Evolutionary conservation across 139 green algal genomes (phyloP), one percentile per base, ranked within the genome.

Genomic region (Chlorella sp.): DNA sequence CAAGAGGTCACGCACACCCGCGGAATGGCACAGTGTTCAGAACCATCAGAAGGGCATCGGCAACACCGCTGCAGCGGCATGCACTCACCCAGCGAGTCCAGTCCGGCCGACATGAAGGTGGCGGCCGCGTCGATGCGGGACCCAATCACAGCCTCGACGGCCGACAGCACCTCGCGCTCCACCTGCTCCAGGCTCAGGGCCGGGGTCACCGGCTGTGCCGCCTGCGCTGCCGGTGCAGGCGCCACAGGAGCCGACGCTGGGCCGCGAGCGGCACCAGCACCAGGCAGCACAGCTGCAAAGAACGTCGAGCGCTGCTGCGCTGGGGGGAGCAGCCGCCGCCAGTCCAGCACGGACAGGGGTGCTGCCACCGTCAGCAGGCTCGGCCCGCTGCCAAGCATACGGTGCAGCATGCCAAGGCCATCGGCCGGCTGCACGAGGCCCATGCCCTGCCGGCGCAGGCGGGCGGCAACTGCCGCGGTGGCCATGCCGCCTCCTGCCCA

Each of bases 401-500:
- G 83, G 23, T 61, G 87, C 25, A 78, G 46, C n/a, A 71, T 21
- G 5, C 6, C 8, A 6, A 78, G 61, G 3, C 72, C 72, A 4
- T n/a, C 27, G 11, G n/a, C 42, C 3, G 61, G 58, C 61, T 60
- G 61, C 36, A 78, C 46, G 5, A 78, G 45, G 35, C 72, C 78
- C 41, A 97, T 93, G 66, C 93, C 93, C 29, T 77, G 93, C 12
- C 83, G 82, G 61, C 88, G 81, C 71, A 95, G 79, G 21, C 90
- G 67, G 14, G 80, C 82, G 0, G 86, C 83, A 0, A 71, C 71
- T 0, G 76, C 55, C 0, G 80, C 29, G 14, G 86, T 83, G 19
- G 93, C 93, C 93, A 97, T 97, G 68, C 93, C 93, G 27, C 77
- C 86, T 31, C 88, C 89, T 8, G 75, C 82, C 94, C 93, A 98